A percentile compares a stretch with the other conserved stretches of the same genome.
Evolutionary conservation across 2,329 filamentous ascomycete species (phyloP).

Genomic region (Penicillium sp.): DNA sequence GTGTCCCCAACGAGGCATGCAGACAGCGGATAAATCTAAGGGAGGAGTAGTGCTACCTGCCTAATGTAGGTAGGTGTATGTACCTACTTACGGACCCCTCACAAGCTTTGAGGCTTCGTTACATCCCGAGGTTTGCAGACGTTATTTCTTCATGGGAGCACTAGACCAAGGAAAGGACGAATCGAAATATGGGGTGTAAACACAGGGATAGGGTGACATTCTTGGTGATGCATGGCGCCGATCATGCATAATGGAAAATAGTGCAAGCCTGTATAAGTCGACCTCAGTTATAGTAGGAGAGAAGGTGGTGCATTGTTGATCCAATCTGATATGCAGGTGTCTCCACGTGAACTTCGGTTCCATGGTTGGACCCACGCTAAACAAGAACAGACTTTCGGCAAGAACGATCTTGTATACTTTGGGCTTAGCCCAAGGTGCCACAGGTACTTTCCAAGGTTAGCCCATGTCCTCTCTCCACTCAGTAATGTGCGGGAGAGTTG

Average conservation of each 20-base stretch:
- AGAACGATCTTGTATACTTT: neutral
- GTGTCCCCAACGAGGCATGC: neutral
- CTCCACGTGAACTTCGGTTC: constrained; percentile 10
- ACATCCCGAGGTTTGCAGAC: neutral
- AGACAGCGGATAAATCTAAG: neutral
- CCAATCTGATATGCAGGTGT: constrained; percentile 12
- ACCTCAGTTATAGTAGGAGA: neutral
- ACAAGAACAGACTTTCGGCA: neutral
- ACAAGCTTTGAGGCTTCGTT: neutral
- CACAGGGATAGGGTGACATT: constrained; percentile 2
- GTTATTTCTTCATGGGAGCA: neutral
- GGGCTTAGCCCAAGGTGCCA: neutral
- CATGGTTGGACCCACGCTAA: neutral
- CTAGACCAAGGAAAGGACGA: neutral
- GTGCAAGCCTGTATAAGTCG: neutral
- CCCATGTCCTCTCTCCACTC: neutral
- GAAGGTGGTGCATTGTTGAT: neutral
- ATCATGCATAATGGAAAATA: neutral
- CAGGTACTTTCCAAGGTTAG: neutral
- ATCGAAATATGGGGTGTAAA: neutral
- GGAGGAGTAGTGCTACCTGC: neutral
- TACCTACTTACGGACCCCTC: neutral
- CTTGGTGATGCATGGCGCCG: neutral
- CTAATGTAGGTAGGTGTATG: neutral
- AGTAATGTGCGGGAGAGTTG: neutral